A percentile compares a stretch with the other conserved stretches of the same genome.
Conservation (phyloP, 2,329 filamentous ascomycete genomes). For the Trichoderma sp. region DNA sequence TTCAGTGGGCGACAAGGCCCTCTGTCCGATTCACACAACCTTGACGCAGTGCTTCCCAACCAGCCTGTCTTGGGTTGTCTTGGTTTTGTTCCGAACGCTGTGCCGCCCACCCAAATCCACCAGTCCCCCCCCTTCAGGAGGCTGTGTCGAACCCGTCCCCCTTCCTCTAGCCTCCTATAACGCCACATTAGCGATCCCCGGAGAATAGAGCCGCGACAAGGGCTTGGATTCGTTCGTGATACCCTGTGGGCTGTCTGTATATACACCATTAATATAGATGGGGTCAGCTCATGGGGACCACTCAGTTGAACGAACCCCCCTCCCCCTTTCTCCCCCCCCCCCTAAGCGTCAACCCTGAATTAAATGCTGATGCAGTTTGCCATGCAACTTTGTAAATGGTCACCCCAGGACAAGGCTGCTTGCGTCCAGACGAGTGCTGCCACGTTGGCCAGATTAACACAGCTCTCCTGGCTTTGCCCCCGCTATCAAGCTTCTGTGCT, state of each 20-base stretch:
- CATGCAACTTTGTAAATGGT: constrained; percentile 18
- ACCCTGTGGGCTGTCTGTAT: neutral
- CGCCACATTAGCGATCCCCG: constrained; percentile 4
- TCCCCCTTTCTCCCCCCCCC: neutral
- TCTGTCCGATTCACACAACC: neutral
- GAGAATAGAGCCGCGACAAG: constrained; percentile 9
- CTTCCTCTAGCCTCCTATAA: neutral
- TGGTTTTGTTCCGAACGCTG: neutral
- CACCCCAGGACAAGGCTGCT: neutral
- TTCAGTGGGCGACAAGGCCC: constrained; percentile 10
- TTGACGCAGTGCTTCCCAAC: constrained; percentile 14
- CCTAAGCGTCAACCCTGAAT: neutral
- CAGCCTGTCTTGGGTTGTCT: neutral
- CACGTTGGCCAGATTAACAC: constrained; percentile 19
- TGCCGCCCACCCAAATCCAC: neutral
- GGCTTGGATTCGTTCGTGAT: constrained; percentile 4
- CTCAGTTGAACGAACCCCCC: neutral
- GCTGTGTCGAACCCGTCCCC: neutral
- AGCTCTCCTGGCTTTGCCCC: constrained; percentile 15
- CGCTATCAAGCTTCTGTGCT: constrained; percentile 13
- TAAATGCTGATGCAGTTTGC: constrained; percentile 19
- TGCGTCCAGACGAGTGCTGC: constrained; percentile 19
- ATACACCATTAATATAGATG: constrained; percentile 6
- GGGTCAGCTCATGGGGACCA: neutral
- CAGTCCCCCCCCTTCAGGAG: neutral